Evolutionary conservation across 2,329 filamentous ascomycete genomes (phyloP).

Genomic region (Fusarium keratoplasticum): DNA sequence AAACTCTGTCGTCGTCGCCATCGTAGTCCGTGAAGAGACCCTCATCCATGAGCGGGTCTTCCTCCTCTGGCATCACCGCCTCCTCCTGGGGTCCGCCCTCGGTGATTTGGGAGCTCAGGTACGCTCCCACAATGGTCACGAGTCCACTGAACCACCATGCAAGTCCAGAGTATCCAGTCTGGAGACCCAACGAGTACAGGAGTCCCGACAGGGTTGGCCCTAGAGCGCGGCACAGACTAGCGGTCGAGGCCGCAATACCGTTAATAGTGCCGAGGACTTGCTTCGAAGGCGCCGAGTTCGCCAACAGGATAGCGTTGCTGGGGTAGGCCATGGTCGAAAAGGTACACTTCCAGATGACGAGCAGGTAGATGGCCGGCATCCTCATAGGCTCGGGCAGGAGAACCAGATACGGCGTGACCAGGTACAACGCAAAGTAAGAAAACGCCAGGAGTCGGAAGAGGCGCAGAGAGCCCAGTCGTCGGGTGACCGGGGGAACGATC

Average conservation of each 20-base stretch:
- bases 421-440: constrained; percentile 88
- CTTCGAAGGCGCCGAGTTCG: constrained; percentile 87
- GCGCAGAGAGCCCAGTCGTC: constrained; percentile 79
- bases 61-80: constrained; percentile 53
- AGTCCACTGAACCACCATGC: constrained; percentile 93
- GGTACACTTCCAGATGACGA: constrained; percentile 92
- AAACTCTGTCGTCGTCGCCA: constrained; percentile 49
- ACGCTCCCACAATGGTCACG: constrained; percentile 79
- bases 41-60: constrained; percentile 52
- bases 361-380: constrained; percentile 78
- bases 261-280: constrained; percentile 92
- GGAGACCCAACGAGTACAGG: constrained; percentile 83
- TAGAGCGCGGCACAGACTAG: constrained; percentile 87
- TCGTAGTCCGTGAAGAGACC: constrained; percentile 47
- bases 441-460: constrained; percentile 86
- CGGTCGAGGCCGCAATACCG: constrained; percentile 89
- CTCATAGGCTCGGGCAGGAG: constrained; percentile 79
- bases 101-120: constrained; percentile 80
- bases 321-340: constrained; percentile 93
- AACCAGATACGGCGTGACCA: constrained; percentile 89
- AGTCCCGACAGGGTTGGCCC: constrained; percentile 90
- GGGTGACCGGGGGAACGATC: constrained; percentile 83
- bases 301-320: constrained; percentile 87
- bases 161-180: constrained; percentile 84
- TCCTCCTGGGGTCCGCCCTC: constrained; percentile 66